These are phyloP conservation scores for Magnaporthales sp. DNA, from an alignment of 2,329 filamentous ascomycete genomes.

Conservation along the genomic window DNA sequence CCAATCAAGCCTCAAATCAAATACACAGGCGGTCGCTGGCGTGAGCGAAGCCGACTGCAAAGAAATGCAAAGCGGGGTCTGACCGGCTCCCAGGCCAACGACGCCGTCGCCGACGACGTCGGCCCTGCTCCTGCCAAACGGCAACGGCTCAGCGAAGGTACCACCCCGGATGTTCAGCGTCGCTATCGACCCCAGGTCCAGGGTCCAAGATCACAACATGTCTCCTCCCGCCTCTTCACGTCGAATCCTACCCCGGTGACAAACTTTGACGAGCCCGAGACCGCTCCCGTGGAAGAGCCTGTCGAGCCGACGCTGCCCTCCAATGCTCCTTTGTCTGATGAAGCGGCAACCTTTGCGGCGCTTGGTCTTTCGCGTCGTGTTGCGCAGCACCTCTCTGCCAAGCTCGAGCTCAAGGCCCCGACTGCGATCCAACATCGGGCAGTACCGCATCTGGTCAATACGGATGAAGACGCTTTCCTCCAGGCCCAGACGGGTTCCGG, in stretches of 20 bases:
- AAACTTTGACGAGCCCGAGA: constrained; percentile 37
- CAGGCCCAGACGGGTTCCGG: constrained; percentile 96
- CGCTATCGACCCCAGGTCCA: constrained; percentile 16
- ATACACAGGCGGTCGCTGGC: constrained; percentile 90
- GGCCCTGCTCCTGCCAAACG: constrained; percentile 15
- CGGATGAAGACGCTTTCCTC: constrained; percentile 85
- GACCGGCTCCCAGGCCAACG: constrained; percentile 8
- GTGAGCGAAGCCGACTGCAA: constrained; percentile 75
- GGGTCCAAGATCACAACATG: constrained; percentile 19
- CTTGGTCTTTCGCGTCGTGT: constrained; percentile 75
- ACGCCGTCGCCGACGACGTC: constrained; percentile 8
- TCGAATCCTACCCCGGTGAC: constrained; percentile 73
- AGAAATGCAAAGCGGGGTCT: constrained; percentile 36
- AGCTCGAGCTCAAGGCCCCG: constrained; percentile 81
- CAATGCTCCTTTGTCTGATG: constrained; percentile 81
- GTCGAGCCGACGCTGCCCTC: constrained; percentile 58
- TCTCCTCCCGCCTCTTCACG: constrained; percentile 88
- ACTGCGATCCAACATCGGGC: constrained; percentile 92
- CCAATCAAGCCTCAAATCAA: constrained; percentile 52
- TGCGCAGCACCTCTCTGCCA: constrained; percentile 73
- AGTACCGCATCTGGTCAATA: constrained; percentile 68
- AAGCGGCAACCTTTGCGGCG: constrained; percentile 77
- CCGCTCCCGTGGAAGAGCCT: constrained; percentile 20
- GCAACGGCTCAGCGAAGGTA: constrained; percentile 16
- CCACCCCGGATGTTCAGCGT: constrained; percentile 12